A percentile compares a stretch with the other conserved stretches of the same genome.
phyloP scores from a whole-genome alignment of 2,329 filamentous ascomycete species.

The Colletotrichum musicola region DNA sequence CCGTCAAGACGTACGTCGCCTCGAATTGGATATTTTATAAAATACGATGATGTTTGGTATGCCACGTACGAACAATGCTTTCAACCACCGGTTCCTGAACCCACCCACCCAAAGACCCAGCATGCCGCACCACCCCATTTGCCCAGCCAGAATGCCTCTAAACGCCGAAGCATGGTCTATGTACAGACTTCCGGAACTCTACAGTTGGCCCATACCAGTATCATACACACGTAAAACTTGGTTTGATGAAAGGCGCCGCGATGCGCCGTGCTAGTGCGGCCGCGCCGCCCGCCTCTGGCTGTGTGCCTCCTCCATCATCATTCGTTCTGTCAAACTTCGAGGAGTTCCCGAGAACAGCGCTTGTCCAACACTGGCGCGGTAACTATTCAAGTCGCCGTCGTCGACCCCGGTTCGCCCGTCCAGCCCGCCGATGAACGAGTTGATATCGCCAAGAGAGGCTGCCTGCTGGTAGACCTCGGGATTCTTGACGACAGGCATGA shows the following conservation, averaged over 20 bases:
- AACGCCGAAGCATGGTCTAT: conserved; percentile 35
- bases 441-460: conserved; percentile 61
- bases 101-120: conserved; percentile 21
- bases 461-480: conserved; percentile 63
- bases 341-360: conserved; percentile 58
- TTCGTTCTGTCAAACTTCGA: conserved; percentile 61
- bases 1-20: not conserved
- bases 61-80: conserved; percentile 30
- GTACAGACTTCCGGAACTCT: conserved; percentile 36
- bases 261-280: conserved; percentile 28
- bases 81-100: conserved; percentile 19
- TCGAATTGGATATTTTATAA: conserved; percentile 19
- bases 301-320: conserved; percentile 62
- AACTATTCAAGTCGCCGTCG: conserved; percentile 58
- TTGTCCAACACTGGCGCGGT: conserved; percentile 55
- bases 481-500: conserved; percentile 64
- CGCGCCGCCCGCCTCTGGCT: conserved; percentile 43
- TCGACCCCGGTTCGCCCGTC: conserved; percentile 65
- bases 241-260: not conserved
- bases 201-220: conserved; percentile 31
- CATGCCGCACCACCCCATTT: conserved; percentile 32
- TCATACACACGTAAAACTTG: conserved; percentile 22
- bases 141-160: conserved; percentile 28
- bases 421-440: conserved; percentile 65
- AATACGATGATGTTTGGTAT: conserved; percentile 32